Evolutionary conservation across 306 rosid species (phyloP), one percentile per base, ranked within the genome.

Genomic region (Vicia villosa): DNA sequence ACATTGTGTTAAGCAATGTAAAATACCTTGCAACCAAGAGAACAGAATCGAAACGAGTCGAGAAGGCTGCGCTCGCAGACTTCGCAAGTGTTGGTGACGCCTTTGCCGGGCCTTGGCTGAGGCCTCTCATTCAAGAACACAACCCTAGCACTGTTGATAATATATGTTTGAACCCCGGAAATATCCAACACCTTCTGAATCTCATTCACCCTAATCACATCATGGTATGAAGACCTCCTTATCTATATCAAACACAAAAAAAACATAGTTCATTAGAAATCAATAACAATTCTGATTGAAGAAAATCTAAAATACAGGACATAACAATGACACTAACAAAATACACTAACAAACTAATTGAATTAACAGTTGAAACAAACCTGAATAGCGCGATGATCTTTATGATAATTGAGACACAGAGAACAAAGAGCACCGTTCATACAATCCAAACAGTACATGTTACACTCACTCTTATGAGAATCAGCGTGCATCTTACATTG

Each of bases 41-140:
- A 92, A 75, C 96, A 92, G 78, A 92, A 92, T 42, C 92, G 76
- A 78, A 75, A 92, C n/a, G 98, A 87, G 71, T 92, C 98, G 2
- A 92, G 91, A 40, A 92, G 98, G 70, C 98, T 92, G 1, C 98
- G 92, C 46, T 89, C 95, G 45, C 98, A 92, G 77, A 92, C 98
- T 79, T 92, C 92, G 30, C 98, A 92, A 45, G 98, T 92, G 76
- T 92, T 89, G 20, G 96, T 92, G 68, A 92, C 96, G 3, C 98
- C 96, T 76, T 92, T 73, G 2, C 79, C 79, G 1, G 79, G 79
- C 79, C 79, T 56, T 6, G 79, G 79, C 26, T 75, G 79, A 45
- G 79, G 79, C 68, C 79, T 66, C 34, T 75, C 79, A 34, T 75
- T 75, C 79, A 75, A 45, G 74, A 75, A 75, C 24, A 75, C 79